Base-by-base conservation (phyloP, 768 basidiomycete genomes). In the Fistulinella prunicolor region DNA sequence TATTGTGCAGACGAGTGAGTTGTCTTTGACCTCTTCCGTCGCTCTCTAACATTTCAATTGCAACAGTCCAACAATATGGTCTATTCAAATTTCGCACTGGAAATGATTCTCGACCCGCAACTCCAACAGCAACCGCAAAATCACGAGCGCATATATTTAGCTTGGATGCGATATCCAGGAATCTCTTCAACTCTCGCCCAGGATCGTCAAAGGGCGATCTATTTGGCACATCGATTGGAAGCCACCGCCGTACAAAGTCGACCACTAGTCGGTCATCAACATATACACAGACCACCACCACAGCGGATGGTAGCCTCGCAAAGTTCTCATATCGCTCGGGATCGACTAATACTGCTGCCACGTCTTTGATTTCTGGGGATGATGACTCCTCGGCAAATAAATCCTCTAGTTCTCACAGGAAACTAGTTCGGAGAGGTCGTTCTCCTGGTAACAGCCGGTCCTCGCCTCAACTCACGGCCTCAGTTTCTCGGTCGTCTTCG, bases 81-180 rank as follows among this genome's bases (percentile, higher is more conserved):
- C 70, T 96, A 44, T 95, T 94, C 71, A 85, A 89, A 61, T 94
- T 94, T 67, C 79, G 79, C 23, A 91, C 91, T 0, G 84, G 83
- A 26, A 81, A 78, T 44, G 84, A 73, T 36, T 85, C 94, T 20
- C 69, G 78, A n/a, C 94, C 94, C 6, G 80, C 85, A 2, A 97
- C 94, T 0, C 94, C 94, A 4, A 89, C 89, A 0, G 79, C 82
- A 1, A 80, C 76, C 38, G 79, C 83, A n/a, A 83, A 87, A 32
- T 75, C 80, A 16, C 73, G 80, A 53, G 88, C 84, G 2, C 82
- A 86, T n/a, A 89, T 92, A 42, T 92, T 95, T 62, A 84, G 89
- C 28, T 75, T 97, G 44, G 94, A 97, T 60, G 86, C 82, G 17
- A 86, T 97, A 56, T 93, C 91, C 17, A 81, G 91, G 37, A 94